Base-by-base conservation (phyloP, 1,284 basidiomycete species). In the Pterulicium gracile region DNA sequence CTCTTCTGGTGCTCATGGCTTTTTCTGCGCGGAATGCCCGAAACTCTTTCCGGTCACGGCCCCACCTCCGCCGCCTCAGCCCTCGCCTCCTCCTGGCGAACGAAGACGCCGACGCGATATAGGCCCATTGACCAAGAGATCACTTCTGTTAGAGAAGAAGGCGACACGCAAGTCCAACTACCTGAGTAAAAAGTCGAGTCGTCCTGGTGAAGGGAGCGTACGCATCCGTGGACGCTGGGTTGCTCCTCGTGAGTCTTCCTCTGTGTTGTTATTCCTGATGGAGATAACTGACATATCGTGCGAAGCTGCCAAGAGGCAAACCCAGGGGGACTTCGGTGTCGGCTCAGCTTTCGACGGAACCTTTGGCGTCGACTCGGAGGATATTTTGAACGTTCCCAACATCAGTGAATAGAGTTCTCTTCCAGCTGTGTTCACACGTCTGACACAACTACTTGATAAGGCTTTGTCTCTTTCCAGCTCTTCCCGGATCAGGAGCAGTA, bases 401-500 rank as follows among this genome's bases (percentile, higher is more conserved):
- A 39, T 39, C 36, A 39, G 36, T 39, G 19, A 5, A 18, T 17
- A 7, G 5, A 39, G n/a, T 43, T 20, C 23, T 21, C 5, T 13
- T 7, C 42, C 19, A 5, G 42, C 17, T 24, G 20, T 34, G 15
- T 34, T 15, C 10, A 43, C 20, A 13, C 10, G 7, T 17, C 20
- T 23, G 7, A 24, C 5, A 34, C 10, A 10, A 34, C 12, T 49
- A 73, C 75, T 0, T 20, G 69, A 13, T 73, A 83, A 51, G 71
- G 68, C 17, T 81, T 79, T 51, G 63, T 68, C 27, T 66, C 75
- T 18, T 79, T 80, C 67, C 77, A 75, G 51, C 53, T 81, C 14
- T 81, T 83, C 67, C 81, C 81, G 17, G 79, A 84, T 56, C 80
- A 83, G 58, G 68, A 73, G 50, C 57, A 56, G 24, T 81, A 80